Conservation (phyloP, 2,329 filamentous ascomycete species). For the Purpureocillium lavendulum region DNA sequence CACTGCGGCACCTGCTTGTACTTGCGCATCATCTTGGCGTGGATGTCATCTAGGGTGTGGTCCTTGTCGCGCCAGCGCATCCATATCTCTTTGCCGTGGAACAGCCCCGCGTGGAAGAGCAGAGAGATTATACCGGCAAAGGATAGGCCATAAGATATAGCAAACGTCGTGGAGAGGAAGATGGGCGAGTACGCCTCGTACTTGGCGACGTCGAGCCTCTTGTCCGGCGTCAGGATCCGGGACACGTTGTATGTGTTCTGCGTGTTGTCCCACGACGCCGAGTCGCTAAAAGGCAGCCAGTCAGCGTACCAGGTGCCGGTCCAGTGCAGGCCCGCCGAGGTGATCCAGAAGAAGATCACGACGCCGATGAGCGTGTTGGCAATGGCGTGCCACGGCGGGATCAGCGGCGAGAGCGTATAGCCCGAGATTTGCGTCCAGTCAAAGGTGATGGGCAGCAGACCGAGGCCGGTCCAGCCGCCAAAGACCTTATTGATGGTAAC, state of each 20-base stretch:
- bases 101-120: slow-evolving; percentile 40
- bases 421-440: no score
- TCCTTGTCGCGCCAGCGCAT: slow-evolving; percentile 26
- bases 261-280: no score
- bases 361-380: no score
- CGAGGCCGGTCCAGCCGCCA: no score
- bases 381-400: no score
- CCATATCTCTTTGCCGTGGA: slow-evolving; percentile 34
- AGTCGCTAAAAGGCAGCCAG: no score
- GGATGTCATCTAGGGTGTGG: slow-evolving; percentile 29
- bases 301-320: no score
- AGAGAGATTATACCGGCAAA: slow-evolving; percentile 47
- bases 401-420: no score
- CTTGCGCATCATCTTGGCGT: slow-evolving; percentile 44
- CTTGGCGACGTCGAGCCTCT: slow-evolving; percentile 41
- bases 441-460: no score
- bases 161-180: slow-evolving; percentile 43
- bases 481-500: no score
- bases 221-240: slow-evolving; percentile 41
- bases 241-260: slow-evolving; percentile 44
- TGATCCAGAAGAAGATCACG: no score
- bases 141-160: slow-evolving; percentile 43
- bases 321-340: no score
- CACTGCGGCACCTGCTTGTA: slow-evolving; percentile 46
- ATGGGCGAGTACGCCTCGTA: slow-evolving; percentile 50